Conservation (phyloP, 768 basidiomycete species). For the Pulveroboletus ravenelii region DNA sequence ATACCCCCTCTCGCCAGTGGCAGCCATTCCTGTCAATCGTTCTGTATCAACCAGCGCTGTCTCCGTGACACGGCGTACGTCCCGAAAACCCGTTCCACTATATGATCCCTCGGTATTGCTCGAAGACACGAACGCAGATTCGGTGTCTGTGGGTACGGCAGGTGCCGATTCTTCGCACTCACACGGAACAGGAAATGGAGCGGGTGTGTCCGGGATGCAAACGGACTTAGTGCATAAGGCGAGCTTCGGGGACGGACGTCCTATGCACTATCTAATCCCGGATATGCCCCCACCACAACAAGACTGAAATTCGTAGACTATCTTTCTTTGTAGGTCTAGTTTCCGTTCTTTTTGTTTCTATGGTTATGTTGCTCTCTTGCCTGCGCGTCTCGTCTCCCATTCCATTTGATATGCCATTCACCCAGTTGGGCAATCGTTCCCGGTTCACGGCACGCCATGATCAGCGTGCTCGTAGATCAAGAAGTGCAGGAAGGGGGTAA, state of each 20-base stretch:
- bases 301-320: conserved; percentile 18
- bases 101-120: conserved; percentile 36
- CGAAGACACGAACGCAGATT: conserved; percentile 19
- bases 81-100: conserved; percentile 55
- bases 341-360: neutral
- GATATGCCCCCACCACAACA: conserved; percentile 44
- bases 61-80: conserved; percentile 28
- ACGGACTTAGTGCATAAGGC: conserved; percentile 36
- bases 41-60: conserved; percentile 27
- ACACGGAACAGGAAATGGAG: conserved; percentile 18
- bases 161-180: conserved; percentile 28
- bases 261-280: conserved; percentile 56
- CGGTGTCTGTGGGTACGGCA: conserved; percentile 19
- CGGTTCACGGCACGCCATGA: conserved; percentile 1
- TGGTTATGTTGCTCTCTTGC: neutral
- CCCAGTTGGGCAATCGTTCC: conserved; percentile 5
- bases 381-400: neutral
- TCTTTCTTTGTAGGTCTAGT: neutral
- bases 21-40: conserved; percentile 21
- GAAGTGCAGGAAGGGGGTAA: neutral
- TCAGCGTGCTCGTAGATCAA: conserved; percentile 1
- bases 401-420: conserved; percentile 3
- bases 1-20: conserved; percentile 25
- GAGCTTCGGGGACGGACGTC: conserved; percentile 43
- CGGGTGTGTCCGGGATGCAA: conserved; percentile 8